Evolutionary conservation across 495 filamentous ascomycete species (phyloP), one percentile per base, ranked within the genome.

Genomic region (Xylaria acuta): DNA sequence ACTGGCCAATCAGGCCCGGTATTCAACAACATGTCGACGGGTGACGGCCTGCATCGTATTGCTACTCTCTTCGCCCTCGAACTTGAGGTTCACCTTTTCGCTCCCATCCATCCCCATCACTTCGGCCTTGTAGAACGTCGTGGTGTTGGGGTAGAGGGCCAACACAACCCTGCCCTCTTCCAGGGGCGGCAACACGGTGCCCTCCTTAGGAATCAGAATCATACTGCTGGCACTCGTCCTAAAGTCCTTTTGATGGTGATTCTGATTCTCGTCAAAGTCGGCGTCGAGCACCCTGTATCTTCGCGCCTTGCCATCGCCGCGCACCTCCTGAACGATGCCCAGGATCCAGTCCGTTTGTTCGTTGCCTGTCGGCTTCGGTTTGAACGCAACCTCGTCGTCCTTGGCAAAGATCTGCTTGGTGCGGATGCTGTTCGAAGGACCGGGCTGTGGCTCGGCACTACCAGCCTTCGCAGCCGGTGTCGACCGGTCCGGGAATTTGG

Each of bases 71-170:
- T 97, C 94, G 14, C 92, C 93, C 78, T 97, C 94, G 71, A 97
- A 97, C 72, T 92, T 90, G 72, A 97, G 84, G 66, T 84, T 84
- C 18, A 88, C 86, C 63, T 80, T 85, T n/a, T 82, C 79, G 18
- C 79, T 78, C 2, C 82, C 82, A 41, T 91, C 90, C 69, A 86
- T 86, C 0, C 90, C 90, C 85, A 94, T 94, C 22, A 99, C 95
- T 74, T 98, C 95, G 14, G 97, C 96, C 76, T 93, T 91, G 80
- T 99, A 99, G 77, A 99, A 99, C 0, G 95, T 98, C 2, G 96
- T 97, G 12, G 97, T 99, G 69, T 94, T 92, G 0, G 94, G 94
- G 77, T 97, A 97, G 49, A 93, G 84, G 0, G 94, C 94, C 65
- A 97, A 82, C 38, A 97, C 94, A 30, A 89, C 89, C 77, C 92